phyloP scores from a whole-genome alignment of 2,329 filamentous ascomycete genomes.

The Cladorrhinum sp. region DNA sequence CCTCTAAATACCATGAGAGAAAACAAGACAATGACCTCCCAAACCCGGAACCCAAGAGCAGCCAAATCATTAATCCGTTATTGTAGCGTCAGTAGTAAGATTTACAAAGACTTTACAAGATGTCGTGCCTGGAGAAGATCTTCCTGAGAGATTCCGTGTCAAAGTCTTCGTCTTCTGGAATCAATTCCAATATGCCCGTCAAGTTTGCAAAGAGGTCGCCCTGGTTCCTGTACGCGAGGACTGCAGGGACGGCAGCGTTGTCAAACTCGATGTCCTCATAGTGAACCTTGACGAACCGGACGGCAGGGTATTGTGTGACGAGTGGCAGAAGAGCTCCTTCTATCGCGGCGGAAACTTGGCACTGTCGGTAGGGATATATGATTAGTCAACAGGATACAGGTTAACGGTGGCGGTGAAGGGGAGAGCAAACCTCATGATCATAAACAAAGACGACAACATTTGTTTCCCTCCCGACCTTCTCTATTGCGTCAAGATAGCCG shows the following conservation, averaged over 20 bases:
- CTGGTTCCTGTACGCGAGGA: conserved; percentile 81
- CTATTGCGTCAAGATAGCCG: conserved; percentile 94
- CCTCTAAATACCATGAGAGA: background rate
- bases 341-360: conserved; percentile 72
- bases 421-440: conserved; percentile 69
- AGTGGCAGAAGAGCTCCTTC: conserved; percentile 75
- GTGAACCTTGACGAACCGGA: conserved; percentile 88
- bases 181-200: conserved; percentile 81
- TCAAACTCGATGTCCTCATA: conserved; percentile 94
- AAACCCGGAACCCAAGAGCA: background rate
- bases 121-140: conserved; percentile 51
- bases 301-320: conserved; percentile 65
- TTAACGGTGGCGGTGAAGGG: conserved; percentile 22
- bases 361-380: conserved; percentile 50
- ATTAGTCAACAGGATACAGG: conserved; percentile 22
- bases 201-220: conserved; percentile 90
- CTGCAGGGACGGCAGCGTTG: conserved; percentile 77
- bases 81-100: background rate
- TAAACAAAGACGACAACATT: conserved; percentile 92
- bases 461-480: conserved; percentile 78
- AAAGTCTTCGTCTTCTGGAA: conserved; percentile 66
- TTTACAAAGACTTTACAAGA: conserved; percentile 36
- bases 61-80: background rate
- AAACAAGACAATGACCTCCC: background rate
- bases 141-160: conserved; percentile 51